These are phyloP conservation scores for Sarocladium kiliense DNA, from an alignment of 2,329 filamentous ascomycete species.

Conservation along the genomic window DNA sequence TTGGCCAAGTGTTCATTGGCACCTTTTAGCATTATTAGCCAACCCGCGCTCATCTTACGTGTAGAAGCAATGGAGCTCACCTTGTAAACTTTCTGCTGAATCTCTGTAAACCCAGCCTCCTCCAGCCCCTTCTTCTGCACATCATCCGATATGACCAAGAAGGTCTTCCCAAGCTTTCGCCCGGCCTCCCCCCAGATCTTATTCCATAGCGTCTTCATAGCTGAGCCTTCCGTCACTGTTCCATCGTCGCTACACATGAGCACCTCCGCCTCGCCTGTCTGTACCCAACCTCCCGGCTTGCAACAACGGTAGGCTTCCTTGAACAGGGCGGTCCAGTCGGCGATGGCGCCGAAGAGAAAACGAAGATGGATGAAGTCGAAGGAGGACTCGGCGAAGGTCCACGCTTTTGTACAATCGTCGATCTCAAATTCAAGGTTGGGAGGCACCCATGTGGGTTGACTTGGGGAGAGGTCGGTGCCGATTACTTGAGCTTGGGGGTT, in stretches of 20 bases:
- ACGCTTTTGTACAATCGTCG: conserved; percentile 23
- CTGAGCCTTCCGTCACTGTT: conserved; percentile 2
- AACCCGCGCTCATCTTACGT: too few species aligned
- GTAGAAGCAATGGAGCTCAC: conserved; percentile 3
- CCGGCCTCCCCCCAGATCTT: conserved; percentile 21
- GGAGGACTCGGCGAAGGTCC: conserved; percentile 37
- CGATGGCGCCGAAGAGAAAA: conserved; percentile 49
- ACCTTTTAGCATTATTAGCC: conserved; percentile 17
- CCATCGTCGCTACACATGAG: conserved; percentile 11
- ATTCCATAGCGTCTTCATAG: conserved; percentile 12
- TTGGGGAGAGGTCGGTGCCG: conserved; percentile 11
- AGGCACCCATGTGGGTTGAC: conserved; percentile 11
- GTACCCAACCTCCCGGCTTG: conserved; percentile 14
- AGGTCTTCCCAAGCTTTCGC: conserved; percentile 20
- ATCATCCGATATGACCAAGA: conserved; percentile 15
- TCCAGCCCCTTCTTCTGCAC: conserved; percentile 15
- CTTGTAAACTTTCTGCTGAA: conserved; percentile 12
- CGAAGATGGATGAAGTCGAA: conserved; percentile 58
- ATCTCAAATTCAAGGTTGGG: conserved; percentile 12
- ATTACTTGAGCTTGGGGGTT: conserved; percentile 7
- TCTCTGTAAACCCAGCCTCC: conserved; percentile 14
- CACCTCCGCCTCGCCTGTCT: conserved; percentile 10
- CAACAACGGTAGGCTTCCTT: conserved; percentile 15
- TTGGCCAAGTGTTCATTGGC: conserved; percentile 37
- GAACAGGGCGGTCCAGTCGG: conserved; percentile 51